Evolutionary conservation across 2,329 filamentous ascomycete genomes (phyloP).

Genomic region (Fusarium brachygibbosum): DNA sequence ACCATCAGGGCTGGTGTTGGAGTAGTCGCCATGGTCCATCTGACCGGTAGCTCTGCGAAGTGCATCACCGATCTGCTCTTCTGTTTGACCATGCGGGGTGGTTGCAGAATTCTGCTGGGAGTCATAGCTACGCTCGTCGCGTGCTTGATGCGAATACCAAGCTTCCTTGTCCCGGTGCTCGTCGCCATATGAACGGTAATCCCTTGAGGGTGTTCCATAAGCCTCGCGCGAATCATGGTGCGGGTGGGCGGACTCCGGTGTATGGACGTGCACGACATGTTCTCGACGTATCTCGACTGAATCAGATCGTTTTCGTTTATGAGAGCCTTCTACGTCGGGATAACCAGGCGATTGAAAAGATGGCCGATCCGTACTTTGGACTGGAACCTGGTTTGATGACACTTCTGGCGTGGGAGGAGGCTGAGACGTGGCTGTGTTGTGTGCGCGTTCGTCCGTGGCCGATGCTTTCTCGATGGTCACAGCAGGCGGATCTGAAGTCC

Average conservation of each 20-base stretch:
- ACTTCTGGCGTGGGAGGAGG: conserved; percentile 48
- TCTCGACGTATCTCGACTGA: conserved; percentile 67
- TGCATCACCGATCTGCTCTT: conserved; percentile 64
- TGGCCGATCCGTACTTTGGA: conserved; percentile 58
- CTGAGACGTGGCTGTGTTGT: conserved; percentile 44
- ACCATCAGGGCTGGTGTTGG: conserved; percentile 67
- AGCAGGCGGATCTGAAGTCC: conserved; percentile 55
- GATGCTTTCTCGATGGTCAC: conserved; percentile 50
- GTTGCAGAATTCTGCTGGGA: conserved; percentile 62
- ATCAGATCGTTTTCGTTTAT: conserved; percentile 78
- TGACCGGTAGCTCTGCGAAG: conserved; percentile 61
- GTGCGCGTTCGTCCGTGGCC: conserved; percentile 53
- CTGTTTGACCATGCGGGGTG: conserved; percentile 61
- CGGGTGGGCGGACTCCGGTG: conserved; percentile 52
- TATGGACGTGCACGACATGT: conserved; percentile 50
- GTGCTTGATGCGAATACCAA: conserved; percentile 63
- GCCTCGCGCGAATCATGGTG: conserved; percentile 58
- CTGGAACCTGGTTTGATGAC: conserved; percentile 56
- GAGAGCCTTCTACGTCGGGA: conserved; percentile 62
- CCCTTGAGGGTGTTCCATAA: conserved; percentile 60
- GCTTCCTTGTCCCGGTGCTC: conserved; percentile 63
- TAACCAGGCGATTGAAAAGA: conserved; percentile 58
- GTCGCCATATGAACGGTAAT: conserved; percentile 61
- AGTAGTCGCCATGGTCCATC: conserved; percentile 64
- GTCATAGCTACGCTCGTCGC: conserved; percentile 63